Evolutionary conservation across 1,139 yeast species (phyloP), one percentile per base, ranked within the genome.

Genomic region (Kazachstania sp.): DNA sequence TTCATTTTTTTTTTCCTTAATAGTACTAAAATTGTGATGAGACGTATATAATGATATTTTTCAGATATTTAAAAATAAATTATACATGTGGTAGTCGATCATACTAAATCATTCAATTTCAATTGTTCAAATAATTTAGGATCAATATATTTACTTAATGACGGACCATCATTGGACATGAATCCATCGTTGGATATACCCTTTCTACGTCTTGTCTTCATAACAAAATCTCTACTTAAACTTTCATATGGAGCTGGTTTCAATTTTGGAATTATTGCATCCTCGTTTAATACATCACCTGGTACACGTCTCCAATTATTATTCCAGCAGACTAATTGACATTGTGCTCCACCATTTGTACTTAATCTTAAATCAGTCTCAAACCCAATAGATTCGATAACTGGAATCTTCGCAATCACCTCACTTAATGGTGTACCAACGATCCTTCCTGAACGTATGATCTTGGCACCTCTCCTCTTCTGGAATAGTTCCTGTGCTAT

Each of bases 131-230:
- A 77, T 28, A 85, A 66, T 1, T 77, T 83, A 1, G 70, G 66
- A 48, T 83, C 95, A 35, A 92, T 74, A 59, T 83, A 87, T 56
- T 81, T 82, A 47, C 77, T 74, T 48, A 90, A 64, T 3, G 77
- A 74, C 5, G 95, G 95, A 43, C 86, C 95, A 18, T 84, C 92
- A n/a, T 58, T 60, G 13, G 75, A 71, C 50, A 81, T 64, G 43
- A 57, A 58, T 5, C 86, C 95, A 8, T 82, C 90, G 11, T 54
- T 54, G 2, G 75, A 71, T 37, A 83, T 63, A 0, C 97, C 97
- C 63, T 88, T 90, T 55, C 97, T 74, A 55, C 81, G 78, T 61
- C 99, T 74, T 0, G 97, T 88, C 65, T 94, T 94, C 66, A 86
- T 68, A 41, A 88, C 83, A 59, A 90, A 87, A 65, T 94, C 98